Conservation (phyloP, 169 alveolate genomes). For the Babesia divergens region DNA sequence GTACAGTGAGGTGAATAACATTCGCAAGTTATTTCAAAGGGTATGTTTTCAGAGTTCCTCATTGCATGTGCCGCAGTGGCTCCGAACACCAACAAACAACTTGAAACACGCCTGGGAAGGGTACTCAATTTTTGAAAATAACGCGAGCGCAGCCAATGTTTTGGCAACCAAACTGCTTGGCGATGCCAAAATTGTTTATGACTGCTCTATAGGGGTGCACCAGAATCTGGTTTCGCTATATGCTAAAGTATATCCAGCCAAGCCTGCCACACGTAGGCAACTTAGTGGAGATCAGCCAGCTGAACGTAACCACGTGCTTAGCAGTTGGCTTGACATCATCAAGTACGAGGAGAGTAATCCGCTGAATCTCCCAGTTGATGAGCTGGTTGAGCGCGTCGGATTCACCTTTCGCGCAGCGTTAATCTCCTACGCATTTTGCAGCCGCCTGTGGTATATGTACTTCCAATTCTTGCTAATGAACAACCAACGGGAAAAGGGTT, state of each 20-base stretch:
- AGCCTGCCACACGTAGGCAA: slow-evolving; percentile 62
- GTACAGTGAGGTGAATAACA: slow-evolving; percentile 50
- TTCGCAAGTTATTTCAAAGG: slow-evolving; percentile 59
- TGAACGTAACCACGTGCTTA: background rate
- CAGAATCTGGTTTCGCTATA: slow-evolving; percentile 46
- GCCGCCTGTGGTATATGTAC: slow-evolving; percentile 70
- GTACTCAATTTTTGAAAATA: slow-evolving; percentile 60
- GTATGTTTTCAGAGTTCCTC: background rate
- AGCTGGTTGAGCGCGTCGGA: slow-evolving; percentile 60
- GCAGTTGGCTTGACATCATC: slow-evolving; percentile 68
- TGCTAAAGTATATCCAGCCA: slow-evolving; percentile 44
- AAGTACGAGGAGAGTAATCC: slow-evolving; percentile 73
- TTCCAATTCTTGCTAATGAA: slow-evolving; percentile 69
- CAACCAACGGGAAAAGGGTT: slow-evolving; percentile 59
- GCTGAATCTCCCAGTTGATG: slow-evolving; percentile 32
- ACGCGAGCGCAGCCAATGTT: slow-evolving; percentile 27
- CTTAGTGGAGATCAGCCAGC: slow-evolving; percentile 19
- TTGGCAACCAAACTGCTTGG: slow-evolving; percentile 46
- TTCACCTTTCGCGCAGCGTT: slow-evolving; percentile 67
- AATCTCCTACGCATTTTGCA: slow-evolving; percentile 58
- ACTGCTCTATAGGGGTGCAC: slow-evolving; percentile 14
- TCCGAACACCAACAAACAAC: slow-evolving; percentile 69
- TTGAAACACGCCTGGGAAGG: slow-evolving; percentile 72
- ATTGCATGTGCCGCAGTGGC: slow-evolving; percentile 47
- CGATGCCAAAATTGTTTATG: slow-evolving; percentile 26